Evolutionary conservation across 75 land plant genomes (phyloP).

Genomic region (Picea sitchensis): DNA sequence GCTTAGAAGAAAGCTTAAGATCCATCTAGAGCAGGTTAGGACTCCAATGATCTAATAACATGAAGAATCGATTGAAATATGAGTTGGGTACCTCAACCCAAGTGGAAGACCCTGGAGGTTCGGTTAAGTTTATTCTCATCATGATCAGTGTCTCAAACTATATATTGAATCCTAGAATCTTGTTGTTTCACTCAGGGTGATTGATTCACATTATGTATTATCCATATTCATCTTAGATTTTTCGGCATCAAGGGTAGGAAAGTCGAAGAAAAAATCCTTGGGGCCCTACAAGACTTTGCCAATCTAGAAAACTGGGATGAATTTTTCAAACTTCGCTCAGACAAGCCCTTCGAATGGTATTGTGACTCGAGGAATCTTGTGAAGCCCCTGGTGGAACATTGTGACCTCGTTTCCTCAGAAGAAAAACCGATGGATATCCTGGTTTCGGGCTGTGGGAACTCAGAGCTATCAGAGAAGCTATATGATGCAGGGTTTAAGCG

Average conservation of each 20-base stretch:
- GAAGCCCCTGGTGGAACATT: constrained; percentile 23
- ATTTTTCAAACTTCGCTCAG: constrained; percentile 60
- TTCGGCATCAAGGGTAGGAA: constrained; percentile 12
- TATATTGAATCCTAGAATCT: too few relatives aligned
- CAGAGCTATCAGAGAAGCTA: constrained; percentile 68
- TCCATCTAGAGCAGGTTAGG: too few relatives aligned
- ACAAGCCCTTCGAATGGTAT: constrained; percentile 92
- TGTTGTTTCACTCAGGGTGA: too few relatives aligned
- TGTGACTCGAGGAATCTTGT: constrained; percentile 65
- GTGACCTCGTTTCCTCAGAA: background rate
- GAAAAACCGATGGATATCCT: constrained; percentile 34
- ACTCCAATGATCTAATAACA: too few relatives aligned
- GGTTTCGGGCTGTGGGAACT: constrained; percentile 95
- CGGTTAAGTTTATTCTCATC: too few relatives aligned
- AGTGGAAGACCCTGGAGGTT: too few relatives aligned
- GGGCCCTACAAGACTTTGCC: constrained; percentile 70
- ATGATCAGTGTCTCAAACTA: too few relatives aligned
- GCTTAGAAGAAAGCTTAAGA: too few relatives aligned
- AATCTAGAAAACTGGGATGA: constrained; percentile 81
- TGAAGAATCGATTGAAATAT: too few relatives aligned
- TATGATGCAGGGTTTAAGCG: constrained; percentile 78
- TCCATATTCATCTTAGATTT: too few relatives aligned
- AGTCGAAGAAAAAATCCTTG: constrained; percentile 23
- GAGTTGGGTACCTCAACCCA: too few relatives aligned
- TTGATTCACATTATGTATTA: too few relatives aligned